phyloP scores from a whole-genome alignment of 495 filamentous ascomycete genomes.

The Aspergillus baeticus region DNA sequence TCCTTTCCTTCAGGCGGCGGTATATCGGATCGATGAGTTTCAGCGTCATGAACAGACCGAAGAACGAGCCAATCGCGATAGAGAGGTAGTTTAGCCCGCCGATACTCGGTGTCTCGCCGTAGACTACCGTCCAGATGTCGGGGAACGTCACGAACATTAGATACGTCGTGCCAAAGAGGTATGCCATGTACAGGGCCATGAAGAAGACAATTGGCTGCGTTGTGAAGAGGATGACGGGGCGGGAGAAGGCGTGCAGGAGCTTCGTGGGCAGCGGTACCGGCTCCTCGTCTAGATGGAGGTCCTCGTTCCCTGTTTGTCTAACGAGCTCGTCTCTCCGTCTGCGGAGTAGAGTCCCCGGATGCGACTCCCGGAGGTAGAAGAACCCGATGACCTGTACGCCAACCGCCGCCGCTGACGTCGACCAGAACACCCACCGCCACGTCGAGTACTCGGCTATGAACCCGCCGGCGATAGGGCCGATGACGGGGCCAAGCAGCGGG shows the following conservation, averaged over 20 bases:
- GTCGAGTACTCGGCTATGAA: conserved; percentile 67
- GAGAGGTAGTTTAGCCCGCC: conserved; percentile 70
- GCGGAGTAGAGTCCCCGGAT: conserved; percentile 60
- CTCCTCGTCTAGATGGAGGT: conserved; percentile 64
- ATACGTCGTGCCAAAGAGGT: conserved; percentile 71
- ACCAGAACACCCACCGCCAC: conserved; percentile 72
- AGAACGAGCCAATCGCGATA: conserved; percentile 66
- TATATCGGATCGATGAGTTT: conserved; percentile 67
- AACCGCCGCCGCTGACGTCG: conserved; percentile 59
- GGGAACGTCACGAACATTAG: conserved; percentile 70
- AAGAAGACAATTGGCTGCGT: conserved; percentile 61
- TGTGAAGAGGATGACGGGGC: conserved; percentile 54
- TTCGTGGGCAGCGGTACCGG: conserved; percentile 40
- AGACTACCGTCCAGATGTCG: conserved; percentile 56
- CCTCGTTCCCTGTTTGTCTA: conserved; percentile 60
- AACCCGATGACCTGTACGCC: conserved; percentile 62
- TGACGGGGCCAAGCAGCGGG: conserved; percentile 64
- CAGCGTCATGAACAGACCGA: conserved; percentile 60
- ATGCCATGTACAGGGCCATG: conserved; percentile 63
- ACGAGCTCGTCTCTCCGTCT: conserved; percentile 55
- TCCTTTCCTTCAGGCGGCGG: conserved; percentile 58
- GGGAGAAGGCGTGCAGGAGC: conserved; percentile 44
- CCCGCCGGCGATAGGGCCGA: conserved; percentile 62
- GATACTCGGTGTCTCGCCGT: conserved; percentile 58
- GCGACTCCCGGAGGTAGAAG: conserved; percentile 69